Evolutionary conservation across 2,329 filamentous ascomycete genomes (phyloP), one percentile per base, ranked within the genome.

Genomic region (Penicillium sp.): DNA sequence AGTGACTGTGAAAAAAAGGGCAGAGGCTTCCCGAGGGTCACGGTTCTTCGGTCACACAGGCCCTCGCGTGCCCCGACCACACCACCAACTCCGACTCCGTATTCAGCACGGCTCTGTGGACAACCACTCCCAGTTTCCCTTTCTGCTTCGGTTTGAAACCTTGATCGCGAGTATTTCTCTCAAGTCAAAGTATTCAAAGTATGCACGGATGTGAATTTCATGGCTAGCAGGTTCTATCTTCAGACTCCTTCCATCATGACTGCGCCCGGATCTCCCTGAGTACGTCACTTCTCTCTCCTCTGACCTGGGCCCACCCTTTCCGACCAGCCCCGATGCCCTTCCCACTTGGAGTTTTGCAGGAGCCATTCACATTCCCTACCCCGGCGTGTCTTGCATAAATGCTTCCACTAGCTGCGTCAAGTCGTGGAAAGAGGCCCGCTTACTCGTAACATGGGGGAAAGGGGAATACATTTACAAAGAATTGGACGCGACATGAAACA

Each of bases 271-370:
- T 53, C 51, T 26, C 19, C 16, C 19, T 22, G 30, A 43, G 57
- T 59, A 66, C 64, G 64, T 66, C 62, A 66, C 60, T 58, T 19
- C 35, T 26, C 46, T 40, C 40, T 48, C 38, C 40, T 51, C 42
- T 63, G 51, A 26, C 22, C 6, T 33, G 43, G 43, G 42, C 52
- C 51, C 52, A 59, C 45, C 53, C 55, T 52, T 59, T 58, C 60
- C 65, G 65, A 66, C 58, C 60, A 63, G 58, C 46, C 60, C 65
- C 65, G 65, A 66, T 49, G 52, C 38, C 49, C 58, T 62, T 65
- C 60, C 65, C 60, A 63, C 58, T 59, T 62, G 52, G 53, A 57
- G 42, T 42, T 58, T n/a, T 38, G n/a, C 25, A 28, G 42, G 46
- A 55, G 22, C 62, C 60, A 62, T 65, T 62, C 62, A 65, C 30